These are phyloP conservation scores for Pugionium cornutum DNA, from an alignment of 345 rosid species.

Conservation along the genomic window DNA sequence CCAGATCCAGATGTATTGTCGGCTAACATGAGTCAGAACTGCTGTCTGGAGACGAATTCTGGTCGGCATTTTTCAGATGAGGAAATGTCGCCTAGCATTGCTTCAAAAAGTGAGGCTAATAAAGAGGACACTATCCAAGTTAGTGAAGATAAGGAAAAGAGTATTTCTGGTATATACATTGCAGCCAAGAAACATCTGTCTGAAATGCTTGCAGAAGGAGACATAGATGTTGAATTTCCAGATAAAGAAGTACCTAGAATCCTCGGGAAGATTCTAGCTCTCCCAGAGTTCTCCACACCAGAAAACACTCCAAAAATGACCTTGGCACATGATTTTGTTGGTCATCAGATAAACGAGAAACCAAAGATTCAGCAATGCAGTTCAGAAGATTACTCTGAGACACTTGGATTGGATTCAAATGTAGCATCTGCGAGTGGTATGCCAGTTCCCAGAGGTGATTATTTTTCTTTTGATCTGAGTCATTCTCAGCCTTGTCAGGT, in stretches of 20 bases:
- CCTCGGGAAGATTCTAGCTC: slow-evolving; percentile 80
- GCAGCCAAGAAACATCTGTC: slow-evolving; percentile 92
- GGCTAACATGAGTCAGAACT: slow-evolving; percentile 27
- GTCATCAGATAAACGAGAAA: slow-evolving; percentile 25
- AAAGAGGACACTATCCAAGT: slow-evolving; percentile 41
- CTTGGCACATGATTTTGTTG: background rate
- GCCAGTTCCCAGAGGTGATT: slow-evolving; percentile 45
- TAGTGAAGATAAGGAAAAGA: slow-evolving; percentile 48
- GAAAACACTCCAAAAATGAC: slow-evolving; percentile 61
- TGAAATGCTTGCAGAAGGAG: slow-evolving; percentile 67
- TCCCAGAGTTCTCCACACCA: slow-evolving; percentile 74
- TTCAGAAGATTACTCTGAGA: slow-evolving; percentile 38
- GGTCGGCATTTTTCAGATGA: slow-evolving; percentile 53
- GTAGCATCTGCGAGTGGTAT: too few species aligned
- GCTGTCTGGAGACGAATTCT: slow-evolving; percentile 42
- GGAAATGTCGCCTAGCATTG: slow-evolving; percentile 53
- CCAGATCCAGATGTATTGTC: slow-evolving; percentile 70
- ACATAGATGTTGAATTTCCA: slow-evolving; percentile 47
- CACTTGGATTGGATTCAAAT: slow-evolving; percentile 36
- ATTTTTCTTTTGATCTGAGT: slow-evolving; percentile 18
- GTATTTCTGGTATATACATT: slow-evolving; percentile 63
- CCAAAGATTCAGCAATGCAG: slow-evolving; percentile 37
- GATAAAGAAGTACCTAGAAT: slow-evolving; percentile 55
- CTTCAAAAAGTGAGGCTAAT: slow-evolving; percentile 30
- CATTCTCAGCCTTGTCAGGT: slow-evolving; percentile 5